These are phyloP conservation scores for Botrytis fabae DNA, from an alignment of 2,329 filamentous ascomycete genomes.

Conservation along the genomic window DNA sequence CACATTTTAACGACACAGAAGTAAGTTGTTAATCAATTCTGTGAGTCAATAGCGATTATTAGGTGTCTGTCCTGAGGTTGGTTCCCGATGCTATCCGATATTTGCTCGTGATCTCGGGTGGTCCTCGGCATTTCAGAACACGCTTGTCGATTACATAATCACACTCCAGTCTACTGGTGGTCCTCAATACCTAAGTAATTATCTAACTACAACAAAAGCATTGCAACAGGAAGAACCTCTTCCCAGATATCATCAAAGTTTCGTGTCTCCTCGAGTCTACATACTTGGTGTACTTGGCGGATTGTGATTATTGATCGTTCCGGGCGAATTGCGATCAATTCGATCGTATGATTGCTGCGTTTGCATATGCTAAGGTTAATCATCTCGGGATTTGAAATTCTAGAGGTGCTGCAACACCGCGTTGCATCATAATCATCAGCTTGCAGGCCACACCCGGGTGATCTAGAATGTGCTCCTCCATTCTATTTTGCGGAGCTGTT, in stretches of 20 bases:
- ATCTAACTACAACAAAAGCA: neutral
- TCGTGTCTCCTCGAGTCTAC: neutral
- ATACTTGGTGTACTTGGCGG: neutral
- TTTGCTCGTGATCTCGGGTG: neutral
- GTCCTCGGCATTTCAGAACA: neutral
- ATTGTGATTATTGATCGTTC: neutral
- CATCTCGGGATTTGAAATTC: conserved; percentile 15
- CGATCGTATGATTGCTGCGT: neutral
- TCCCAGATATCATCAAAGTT: neutral
- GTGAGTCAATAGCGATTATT: neutral
- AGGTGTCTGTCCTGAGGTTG: neutral
- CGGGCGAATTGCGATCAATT: neutral
- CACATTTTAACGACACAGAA: neutral
- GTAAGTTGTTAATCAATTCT: neutral
- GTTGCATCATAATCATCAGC: neutral
- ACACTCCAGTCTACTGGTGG: neutral
- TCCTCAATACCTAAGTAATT: neutral
- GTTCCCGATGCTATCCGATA: neutral
- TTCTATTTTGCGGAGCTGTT: neutral
- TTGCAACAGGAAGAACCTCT: neutral
- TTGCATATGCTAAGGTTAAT: neutral
- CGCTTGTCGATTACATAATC: neutral
- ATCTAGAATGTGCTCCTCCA: neutral
- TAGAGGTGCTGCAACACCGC: neutral
- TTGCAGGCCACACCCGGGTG: neutral